Percentiles rank a stretch among this genome's conserved stretches.
These are phyloP conservation scores for Shiraia sp. DNA, from an alignment of 2,329 filamentous ascomycete genomes.

Conservation along the genomic window DNA sequence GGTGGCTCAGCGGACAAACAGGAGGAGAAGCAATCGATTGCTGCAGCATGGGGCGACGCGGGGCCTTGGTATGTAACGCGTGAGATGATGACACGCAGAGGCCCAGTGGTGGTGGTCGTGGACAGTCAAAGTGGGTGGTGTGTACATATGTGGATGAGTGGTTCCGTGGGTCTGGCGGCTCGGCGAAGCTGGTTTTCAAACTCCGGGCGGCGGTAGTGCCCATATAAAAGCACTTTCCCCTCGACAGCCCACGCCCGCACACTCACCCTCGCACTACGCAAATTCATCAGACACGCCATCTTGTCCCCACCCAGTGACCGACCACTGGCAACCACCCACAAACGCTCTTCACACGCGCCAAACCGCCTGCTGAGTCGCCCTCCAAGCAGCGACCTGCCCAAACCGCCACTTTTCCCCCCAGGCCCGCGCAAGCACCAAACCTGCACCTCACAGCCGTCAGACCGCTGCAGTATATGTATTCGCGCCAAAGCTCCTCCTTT, in stretches of 20 bases:
- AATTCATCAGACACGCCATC: constrained; percentile 20
- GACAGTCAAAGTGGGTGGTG: constrained; percentile 5
- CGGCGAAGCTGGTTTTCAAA: constrained; percentile 19
- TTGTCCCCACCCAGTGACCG: constrained; percentile 18
- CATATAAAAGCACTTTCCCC: constrained; percentile 21
- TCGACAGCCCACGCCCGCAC: constrained; percentile 15
- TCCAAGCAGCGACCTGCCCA: constrained; percentile 29
- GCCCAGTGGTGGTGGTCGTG: constrained; percentile 2
- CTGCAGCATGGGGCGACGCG: constrained; percentile 1
- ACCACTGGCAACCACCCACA: constrained; percentile 21
- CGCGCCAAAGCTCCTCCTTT: constrained; percentile 92
- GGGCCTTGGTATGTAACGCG: constrained; percentile 1
- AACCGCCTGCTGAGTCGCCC: constrained; percentile 25
- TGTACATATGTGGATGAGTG: constrained; percentile 8
- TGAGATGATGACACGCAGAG: constrained; percentile 8
- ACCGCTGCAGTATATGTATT: constrained; percentile 90
- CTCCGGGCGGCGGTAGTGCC: constrained; percentile 9
- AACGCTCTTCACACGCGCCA: constrained; percentile 12
- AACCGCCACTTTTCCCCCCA: constrained; percentile 40
- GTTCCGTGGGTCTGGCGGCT: constrained; percentile 14
- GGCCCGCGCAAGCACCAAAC: constrained; percentile 36
- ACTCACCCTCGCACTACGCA: constrained; percentile 23
- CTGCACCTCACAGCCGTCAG: constrained; percentile 29
- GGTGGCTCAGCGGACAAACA: not conserved
- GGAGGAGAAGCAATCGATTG: not conserved